Evolutionary conservation across 1,284 basidiomycete genomes (phyloP).

Genomic region (Naganishia sp.): DNA sequence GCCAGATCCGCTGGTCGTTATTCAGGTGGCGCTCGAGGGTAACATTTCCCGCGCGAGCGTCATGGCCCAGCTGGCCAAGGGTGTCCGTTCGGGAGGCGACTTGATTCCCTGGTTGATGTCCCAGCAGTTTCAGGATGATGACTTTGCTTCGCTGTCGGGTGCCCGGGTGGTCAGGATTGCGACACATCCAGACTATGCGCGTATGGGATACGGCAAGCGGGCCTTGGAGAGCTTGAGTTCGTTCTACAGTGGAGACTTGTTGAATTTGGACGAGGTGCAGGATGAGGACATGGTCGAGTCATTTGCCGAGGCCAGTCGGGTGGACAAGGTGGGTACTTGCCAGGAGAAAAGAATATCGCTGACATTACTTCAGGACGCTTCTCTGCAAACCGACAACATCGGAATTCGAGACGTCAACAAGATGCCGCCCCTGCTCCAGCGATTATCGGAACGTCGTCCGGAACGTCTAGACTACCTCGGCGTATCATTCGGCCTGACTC

Average conservation of each 20-base stretch:
- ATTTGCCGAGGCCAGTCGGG: conserved; percentile 64
- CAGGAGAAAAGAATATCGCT: conserved; percentile 16
- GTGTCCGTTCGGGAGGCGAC: conserved; percentile 69
- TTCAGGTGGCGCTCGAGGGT: conserved; percentile 95
- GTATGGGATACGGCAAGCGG: conserved; percentile 97
- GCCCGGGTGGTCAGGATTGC: conserved; percentile 92
- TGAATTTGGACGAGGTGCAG: conserved; percentile 76
- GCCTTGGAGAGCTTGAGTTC: conserved; percentile 82
- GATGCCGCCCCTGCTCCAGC: conserved; percentile 92
- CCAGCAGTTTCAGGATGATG: conserved; percentile 89
- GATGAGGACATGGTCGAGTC: conserved; percentile 59
- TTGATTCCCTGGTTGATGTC: conserved; percentile 97
- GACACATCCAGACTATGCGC: conserved; percentile 93
- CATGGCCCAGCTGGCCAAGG: conserved; percentile 74
- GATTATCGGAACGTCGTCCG: conserved; percentile 85
- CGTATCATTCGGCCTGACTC: conserved; percentile 92
- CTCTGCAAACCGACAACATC: conserved; percentile 72
- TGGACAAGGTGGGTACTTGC: conserved; percentile 61
- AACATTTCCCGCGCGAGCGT: conserved; percentile 85
- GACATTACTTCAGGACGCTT: conserved; percentile 43
- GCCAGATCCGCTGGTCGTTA: conserved; percentile 89
- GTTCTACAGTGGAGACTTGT: conserved; percentile 90
- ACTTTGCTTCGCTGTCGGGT: conserved; percentile 89
- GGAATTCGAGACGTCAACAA: conserved; percentile 70
- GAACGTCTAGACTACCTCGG: conserved; percentile 93